Evolutionary conservation across 1,139 yeast genomes (phyloP).

Genomic region (Saccharomyces hybrid): DNA sequence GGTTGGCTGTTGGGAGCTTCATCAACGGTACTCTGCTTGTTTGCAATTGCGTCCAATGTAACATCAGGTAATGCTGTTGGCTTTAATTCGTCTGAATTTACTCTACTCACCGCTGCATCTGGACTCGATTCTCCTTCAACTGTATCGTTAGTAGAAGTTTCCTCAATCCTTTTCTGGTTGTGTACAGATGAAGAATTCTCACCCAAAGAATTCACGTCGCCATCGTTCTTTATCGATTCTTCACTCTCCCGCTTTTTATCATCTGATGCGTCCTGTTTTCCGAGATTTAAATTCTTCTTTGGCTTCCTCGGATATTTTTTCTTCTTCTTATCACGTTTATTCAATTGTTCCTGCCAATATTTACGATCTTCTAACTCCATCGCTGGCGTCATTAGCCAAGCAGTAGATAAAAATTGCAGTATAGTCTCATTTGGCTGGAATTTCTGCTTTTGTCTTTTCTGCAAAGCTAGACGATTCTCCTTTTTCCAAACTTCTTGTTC

Average conservation of each 20-base stretch:
- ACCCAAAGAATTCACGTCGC: not conserved
- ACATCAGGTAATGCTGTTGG: not conserved
- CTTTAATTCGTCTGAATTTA: not conserved
- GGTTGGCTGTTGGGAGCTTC: not conserved
- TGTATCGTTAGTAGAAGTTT: not conserved
- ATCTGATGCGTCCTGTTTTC: not conserved
- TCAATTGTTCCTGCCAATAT: slow-evolving; percentile 33
- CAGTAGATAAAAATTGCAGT: slow-evolving; percentile 16
- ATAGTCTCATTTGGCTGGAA: slow-evolving; percentile 27
- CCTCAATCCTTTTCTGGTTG: not conserved
- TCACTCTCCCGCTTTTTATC: slow-evolving; percentile 19
- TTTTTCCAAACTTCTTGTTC: slow-evolving; percentile 82
- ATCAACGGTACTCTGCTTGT: not conserved
- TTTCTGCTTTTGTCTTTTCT: slow-evolving; percentile 55
- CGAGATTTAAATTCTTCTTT: slow-evolving; percentile 16
- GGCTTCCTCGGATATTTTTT: slow-evolving; percentile 36
- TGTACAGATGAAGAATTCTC: not conserved
- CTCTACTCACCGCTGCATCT: not conserved
- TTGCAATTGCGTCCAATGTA: not conserved
- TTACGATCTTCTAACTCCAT: slow-evolving; percentile 45
- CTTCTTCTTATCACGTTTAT: slow-evolving; percentile 37
- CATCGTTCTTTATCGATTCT: slow-evolving; percentile 6
- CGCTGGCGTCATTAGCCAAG: slow-evolving; percentile 37
- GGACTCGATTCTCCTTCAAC: not conserved
- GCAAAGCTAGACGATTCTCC: slow-evolving; percentile 64